phyloP scores from a whole-genome alignment of 1,284 basidiomycete genomes.

The Heliocybe sulcata region DNA sequence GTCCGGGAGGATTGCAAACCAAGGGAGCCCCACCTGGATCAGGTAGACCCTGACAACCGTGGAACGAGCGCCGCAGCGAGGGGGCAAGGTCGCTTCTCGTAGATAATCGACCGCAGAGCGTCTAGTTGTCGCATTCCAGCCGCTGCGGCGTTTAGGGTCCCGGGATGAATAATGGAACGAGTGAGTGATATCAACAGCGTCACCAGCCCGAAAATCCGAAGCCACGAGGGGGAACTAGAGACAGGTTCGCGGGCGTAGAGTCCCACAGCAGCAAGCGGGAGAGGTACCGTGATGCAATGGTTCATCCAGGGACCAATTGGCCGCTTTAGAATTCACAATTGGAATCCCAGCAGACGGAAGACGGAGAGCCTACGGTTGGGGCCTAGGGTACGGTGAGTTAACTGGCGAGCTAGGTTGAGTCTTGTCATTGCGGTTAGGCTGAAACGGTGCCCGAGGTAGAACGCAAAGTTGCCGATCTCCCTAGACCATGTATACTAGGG shows the following conservation, averaged over 20 bases:
- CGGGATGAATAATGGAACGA: not conserved
- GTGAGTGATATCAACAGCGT: not conserved
- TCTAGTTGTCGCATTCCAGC: not conserved
- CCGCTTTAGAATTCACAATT: not conserved
- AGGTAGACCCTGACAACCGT: not conserved
- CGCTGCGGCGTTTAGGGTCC: not conserved
- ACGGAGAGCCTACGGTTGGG: not conserved
- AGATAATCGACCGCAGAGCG: not conserved
- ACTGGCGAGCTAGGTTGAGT: not conserved
- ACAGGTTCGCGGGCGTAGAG: not conserved
- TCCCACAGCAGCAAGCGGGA: not conserved
- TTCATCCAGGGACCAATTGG: not conserved
- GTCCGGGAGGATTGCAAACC: not conserved
- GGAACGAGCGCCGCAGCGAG: not conserved
- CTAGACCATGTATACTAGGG: too few relatives aligned
- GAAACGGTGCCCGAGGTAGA: not conserved
- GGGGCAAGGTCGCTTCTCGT: too few relatives aligned
- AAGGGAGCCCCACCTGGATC: not conserved
- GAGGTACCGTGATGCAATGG: not conserved
- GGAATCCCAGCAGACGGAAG: not conserved
- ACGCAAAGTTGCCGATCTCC: not conserved
- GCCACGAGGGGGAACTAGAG: not conserved
- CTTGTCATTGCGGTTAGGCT: not conserved
- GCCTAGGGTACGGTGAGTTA: not conserved
- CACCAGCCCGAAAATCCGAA: constrained; percentile 1